A percentile compares a stretch with the other conserved stretches of the same genome.
phyloP scores from a whole-genome alignment of 257 asterid genomes.

The Lavandula angustifolia region DNA sequence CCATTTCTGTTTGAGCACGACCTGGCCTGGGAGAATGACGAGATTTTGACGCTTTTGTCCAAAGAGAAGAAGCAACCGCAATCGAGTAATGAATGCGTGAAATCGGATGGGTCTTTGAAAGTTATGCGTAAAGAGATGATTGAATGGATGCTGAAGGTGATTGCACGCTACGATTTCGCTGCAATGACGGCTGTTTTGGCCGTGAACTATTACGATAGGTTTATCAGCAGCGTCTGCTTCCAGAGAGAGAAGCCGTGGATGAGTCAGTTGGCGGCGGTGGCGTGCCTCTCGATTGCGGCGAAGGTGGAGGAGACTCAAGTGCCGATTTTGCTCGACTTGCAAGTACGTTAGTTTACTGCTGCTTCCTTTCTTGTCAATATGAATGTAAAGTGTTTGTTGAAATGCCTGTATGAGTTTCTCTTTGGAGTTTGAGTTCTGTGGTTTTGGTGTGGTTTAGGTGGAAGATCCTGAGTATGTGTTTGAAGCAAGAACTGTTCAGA shows the following conservation, averaged over 20 bases:
- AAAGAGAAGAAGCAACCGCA: constrained; percentile 52
- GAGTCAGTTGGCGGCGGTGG: constrained; percentile 79
- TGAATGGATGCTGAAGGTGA: constrained; percentile 68
- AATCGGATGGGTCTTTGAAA: constrained; percentile 44
- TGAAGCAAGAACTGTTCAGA: constrained; percentile 78
- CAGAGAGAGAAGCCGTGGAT: constrained; percentile 91
- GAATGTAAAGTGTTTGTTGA: constrained; percentile 36
- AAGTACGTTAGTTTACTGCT: constrained; percentile 39
- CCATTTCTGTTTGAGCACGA: constrained; percentile 51
- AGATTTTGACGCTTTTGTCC: constrained; percentile 52
- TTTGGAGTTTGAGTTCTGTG: constrained; percentile 13
- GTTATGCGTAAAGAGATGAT: constrained; percentile 61
- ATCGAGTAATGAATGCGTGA: constrained; percentile 32
- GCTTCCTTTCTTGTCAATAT: neutral
- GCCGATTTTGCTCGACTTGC: constrained; percentile 73
- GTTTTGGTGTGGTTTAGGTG: constrained; percentile 41
- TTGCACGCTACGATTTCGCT: constrained; percentile 55
- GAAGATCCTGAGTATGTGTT: constrained; percentile 67
- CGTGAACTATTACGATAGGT: constrained; percentile 68
- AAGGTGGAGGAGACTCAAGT: constrained; percentile 89
- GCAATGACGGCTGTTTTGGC: constrained; percentile 70
- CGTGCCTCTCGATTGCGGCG: constrained; percentile 88
- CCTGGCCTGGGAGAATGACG: constrained; percentile 80
- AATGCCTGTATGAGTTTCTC: constrained; percentile 27
- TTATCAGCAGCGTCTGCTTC: constrained; percentile 47